Evolutionary conservation across 768 basidiomycete species (phyloP).

Genomic region (Wakefieldia striispora): DNA sequence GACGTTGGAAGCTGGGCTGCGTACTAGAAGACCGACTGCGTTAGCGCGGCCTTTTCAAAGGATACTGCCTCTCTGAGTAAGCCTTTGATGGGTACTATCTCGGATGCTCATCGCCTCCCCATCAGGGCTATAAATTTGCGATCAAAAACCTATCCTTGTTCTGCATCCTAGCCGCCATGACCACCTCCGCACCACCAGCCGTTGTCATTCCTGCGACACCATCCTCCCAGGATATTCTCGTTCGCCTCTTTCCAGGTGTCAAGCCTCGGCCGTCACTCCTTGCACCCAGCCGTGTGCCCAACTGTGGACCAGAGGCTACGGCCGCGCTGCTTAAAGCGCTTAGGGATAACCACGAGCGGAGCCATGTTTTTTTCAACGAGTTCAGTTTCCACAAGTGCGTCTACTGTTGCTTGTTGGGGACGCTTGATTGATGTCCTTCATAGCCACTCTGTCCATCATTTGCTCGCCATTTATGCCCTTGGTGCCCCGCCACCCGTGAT

Average conservation of each 20-base stretch:
- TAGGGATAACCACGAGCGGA: constrained; percentile 50
- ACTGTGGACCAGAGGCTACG: constrained; percentile 38
- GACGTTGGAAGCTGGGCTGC: too few species aligned
- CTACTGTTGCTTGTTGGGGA: neutral
- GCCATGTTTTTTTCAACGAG: constrained; percentile 54
- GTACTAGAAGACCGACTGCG: too few species aligned
- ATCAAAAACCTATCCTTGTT: neutral
- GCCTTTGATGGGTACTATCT: neutral
- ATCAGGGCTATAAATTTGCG: constrained; percentile 9
- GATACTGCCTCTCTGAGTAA: constrained; percentile 1
- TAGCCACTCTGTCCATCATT: constrained; percentile 57
- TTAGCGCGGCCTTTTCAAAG: neutral
- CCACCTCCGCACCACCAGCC: constrained; percentile 28
- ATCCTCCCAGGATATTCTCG: constrained; percentile 23
- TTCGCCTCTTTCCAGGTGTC: constrained; percentile 32
- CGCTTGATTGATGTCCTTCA: neutral
- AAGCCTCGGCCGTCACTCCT: constrained; percentile 32
- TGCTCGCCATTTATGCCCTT: constrained; percentile 57
- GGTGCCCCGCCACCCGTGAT: constrained; percentile 48
- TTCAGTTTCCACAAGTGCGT: constrained; percentile 33
- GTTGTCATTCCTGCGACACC: constrained; percentile 16
- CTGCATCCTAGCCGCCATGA: constrained; percentile 6
- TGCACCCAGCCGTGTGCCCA: constrained; percentile 38
- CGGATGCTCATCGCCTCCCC: neutral
- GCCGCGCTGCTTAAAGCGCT: constrained; percentile 39